Percentiles rank a stretch among this genome's conserved stretches.
phyloP scores from a whole-genome alignment of 73 alveolate genomes.

The Paramecium sexaurelia region DNA sequence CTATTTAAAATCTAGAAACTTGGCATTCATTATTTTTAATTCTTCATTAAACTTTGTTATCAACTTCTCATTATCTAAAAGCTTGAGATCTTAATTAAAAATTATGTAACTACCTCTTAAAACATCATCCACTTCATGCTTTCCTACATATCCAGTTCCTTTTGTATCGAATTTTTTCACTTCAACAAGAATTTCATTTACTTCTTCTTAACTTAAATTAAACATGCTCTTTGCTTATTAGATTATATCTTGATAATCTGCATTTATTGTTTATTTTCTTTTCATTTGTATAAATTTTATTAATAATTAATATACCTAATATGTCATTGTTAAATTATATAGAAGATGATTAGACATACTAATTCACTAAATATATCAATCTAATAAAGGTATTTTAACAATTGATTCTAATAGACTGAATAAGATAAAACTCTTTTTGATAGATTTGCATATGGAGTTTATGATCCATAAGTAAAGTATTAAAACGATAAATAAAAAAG shows the following conservation, averaged over 20 bases:
- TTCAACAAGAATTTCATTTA: neutral
- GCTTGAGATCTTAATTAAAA: neutral
- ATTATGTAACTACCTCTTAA: slow-evolving; percentile 23
- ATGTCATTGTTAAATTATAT: neutral
- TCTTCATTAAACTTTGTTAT: slow-evolving; percentile 12
- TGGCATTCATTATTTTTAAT: slow-evolving; percentile 31
- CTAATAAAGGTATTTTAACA: neutral
- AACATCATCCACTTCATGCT: slow-evolving; percentile 43
- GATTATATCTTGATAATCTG: neutral
- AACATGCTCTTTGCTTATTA: neutral
- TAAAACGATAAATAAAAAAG: neutral
- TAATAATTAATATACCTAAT: neutral
- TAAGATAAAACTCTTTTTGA: neutral
- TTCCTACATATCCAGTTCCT: slow-evolving; percentile 27
- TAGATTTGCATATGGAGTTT: slow-evolving; percentile 5
- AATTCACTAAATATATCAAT: neutral
- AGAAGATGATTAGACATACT: slow-evolving; percentile 9
- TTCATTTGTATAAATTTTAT: slow-evolving; percentile 1
- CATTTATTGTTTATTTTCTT: neutral
- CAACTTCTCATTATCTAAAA: slow-evolving; percentile 27
- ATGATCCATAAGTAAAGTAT: neutral
- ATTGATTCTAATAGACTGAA: neutral
- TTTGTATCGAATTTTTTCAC: slow-evolving; percentile 29
- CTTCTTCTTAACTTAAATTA: neutral
- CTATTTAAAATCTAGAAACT: slow-evolving; percentile 10